Conservation (phyloP, 2,329 filamentous ascomycete species). For the Hymenoscyphus fraxineus region DNA sequence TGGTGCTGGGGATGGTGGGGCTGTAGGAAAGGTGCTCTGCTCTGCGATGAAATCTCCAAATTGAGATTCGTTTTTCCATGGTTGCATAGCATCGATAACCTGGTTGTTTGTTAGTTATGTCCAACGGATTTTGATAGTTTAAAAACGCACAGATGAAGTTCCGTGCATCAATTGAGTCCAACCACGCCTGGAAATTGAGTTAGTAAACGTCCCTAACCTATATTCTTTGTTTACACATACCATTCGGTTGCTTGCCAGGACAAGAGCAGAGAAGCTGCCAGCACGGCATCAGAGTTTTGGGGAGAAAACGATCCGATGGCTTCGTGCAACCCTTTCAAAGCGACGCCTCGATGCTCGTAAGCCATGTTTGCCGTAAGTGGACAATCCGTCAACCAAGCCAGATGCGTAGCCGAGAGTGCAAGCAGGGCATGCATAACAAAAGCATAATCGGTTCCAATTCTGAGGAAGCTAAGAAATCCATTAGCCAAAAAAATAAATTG, state of each 20-base stretch:
- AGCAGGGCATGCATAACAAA: conserved; percentile 95
- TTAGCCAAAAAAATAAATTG: conserved; percentile 28
- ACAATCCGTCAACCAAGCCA: conserved; percentile 85
- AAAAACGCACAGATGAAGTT: conserved; percentile 70
- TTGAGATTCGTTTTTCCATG: conserved; percentile 85
- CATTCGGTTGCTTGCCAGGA: conserved; percentile 97
- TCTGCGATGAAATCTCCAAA: conserved; percentile 79
- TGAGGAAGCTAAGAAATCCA: conserved; percentile 61
- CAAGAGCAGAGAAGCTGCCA: conserved; percentile 85
- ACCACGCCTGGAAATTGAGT: conserved; percentile 63
- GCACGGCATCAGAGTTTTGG: conserved; percentile 83
- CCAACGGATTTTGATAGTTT: no score
- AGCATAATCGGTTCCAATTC: conserved; percentile 72
- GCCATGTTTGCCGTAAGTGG: conserved; percentile 82
- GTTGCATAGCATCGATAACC: conserved; percentile 88
- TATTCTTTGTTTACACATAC: conserved; percentile 51
- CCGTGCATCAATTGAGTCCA: conserved; percentile 94
- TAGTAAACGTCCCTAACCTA: conserved; percentile 27
- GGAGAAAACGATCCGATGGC: conserved; percentile 81
- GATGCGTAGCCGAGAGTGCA: conserved; percentile 90
- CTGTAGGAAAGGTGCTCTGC: conserved; percentile 68
- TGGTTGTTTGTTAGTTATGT: conserved; percentile 39
- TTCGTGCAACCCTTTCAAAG: conserved; percentile 82
- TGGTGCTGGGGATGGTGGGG: conserved; percentile 58
- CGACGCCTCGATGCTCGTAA: conserved; percentile 81